Evolutionary conservation across 345 rosid genomes (phyloP), one percentile per base, ranked within the genome.

Genomic region (Arabis alpina): DNA sequence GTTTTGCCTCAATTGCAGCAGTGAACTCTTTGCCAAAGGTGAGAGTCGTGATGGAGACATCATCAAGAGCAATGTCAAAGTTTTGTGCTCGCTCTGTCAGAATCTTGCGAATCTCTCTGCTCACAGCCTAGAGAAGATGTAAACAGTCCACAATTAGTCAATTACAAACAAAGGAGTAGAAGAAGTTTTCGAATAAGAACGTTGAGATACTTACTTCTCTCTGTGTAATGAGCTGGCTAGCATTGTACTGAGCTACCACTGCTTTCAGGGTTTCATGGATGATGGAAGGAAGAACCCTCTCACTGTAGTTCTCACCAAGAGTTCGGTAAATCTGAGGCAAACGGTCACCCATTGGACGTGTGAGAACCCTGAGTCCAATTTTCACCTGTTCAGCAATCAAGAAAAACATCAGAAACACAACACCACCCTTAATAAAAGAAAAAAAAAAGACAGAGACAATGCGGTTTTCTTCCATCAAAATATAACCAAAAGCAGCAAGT

Each of bases 1-100:
- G 96, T 61, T 94, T 91, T 42, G 97, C 90, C 72, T 94, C 99
- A 4, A 91, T 94, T 25, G 97, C 99, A 68, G 91, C 93, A 0
- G 97, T 94, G 69, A 89, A 94, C 81, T 94, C 96, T 79, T 81
- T 94, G 39, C 97, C 99, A 68, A 94, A 94, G 1, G 96, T 91
- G 54, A 94, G 85, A 74, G 78, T 80, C 0, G 96, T 94, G 56
- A 94, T 89, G 74, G 99, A 91, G 49, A 91, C 99, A 76, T 91
- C 99, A 59, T 77, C 80, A 8, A 91, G 82, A 4, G 88, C 91
- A 64, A 94, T 82, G 83, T 85, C 75, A 32, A 91, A 94, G 61
- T 84, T 59, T 10, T 83, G 72, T 1, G 97, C 98, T 70, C 97
- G 78, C 57, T 88, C 95, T 1, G 97, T 94, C 72, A 94, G 65